Base-by-base conservation (phyloP, 2,329 filamentous ascomycete genomes). In the Sclerotinia spermophila region DNA sequence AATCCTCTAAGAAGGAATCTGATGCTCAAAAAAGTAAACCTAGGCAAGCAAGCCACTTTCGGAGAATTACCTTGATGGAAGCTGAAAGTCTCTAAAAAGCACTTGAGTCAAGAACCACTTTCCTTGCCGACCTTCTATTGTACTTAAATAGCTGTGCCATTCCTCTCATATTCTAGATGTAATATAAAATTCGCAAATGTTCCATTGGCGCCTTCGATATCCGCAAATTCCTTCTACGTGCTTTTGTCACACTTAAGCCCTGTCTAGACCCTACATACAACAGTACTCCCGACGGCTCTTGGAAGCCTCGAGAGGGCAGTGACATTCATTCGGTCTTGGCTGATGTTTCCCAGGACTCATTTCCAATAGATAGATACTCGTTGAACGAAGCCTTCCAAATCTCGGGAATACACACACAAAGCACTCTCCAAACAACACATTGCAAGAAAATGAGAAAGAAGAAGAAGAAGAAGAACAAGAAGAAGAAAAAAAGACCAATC, bases 271-370 rank as follows among this genome's bases (percentile, higher is more conserved):
- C 62, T 66, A 30, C 35, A 53, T 65, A 40, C 62, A 53, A 53
- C 62, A 53, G 24, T 40, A 19, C 45, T 66, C 35, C 62, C 62
- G 62, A 53, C 45, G 62, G 62, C 62, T 40, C 45, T 66, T 55
- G 45, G 35, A 66, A 53, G 45, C 62, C 35, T 66, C 62, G 62
- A 66, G 62, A 66, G 62, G 62, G 35, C 48, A 66, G 62, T 66
- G 62, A 66, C 62, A 66, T 66, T 66, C 62, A 53, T 66, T 53
- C 19, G 62, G 62, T 53, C 62, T 53, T 66, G 45, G 45, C 62
- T n/a, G 15, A 8, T 27, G 8, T 10, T 19, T 24, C 15, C 30
- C n/a, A 21, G 17, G 3, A 2, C 10, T 10, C 35, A 40, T 53
- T 65, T 27, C 44, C 45, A 35, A 30, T 40, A 38, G 24, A 27